Evolutionary conservation across 1,139 yeast species (phyloP), one percentile per base, ranked within the genome.

Genomic region (Geotrichum histeridarum): DNA sequence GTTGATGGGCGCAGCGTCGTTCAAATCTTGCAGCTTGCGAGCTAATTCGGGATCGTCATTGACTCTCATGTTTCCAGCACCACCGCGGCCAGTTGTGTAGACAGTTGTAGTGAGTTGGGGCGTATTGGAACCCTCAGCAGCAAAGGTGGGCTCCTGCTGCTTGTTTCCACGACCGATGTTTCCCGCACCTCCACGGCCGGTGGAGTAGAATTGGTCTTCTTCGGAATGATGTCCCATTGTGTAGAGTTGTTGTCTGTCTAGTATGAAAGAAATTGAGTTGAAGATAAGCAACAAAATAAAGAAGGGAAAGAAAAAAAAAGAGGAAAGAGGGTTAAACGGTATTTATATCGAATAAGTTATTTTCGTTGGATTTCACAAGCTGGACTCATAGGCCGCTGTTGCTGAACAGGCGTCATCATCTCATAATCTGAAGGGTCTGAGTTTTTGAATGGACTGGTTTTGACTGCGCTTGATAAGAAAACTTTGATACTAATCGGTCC

Each of bases 151-250:
- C 8, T 81, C 76, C 8, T 83, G 81, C 37, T 73, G 67, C 42
- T 73, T 67, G 45, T 64, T 65, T 8, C 81, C 72, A 1, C 74
- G 61, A 60, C 77, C 75, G 55, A 86, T 81, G 66, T 86, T 86
- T 8, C 93, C 93, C 0, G 87, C 86, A 4, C 94, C 93, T 8
- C 94, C 94, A 60, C 94, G 76, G 12, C 93, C 93, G 0, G 89
- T 83, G 15, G 86, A 80, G 61, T 76, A 27, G 27, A 31, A 32
- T 11, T 9, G n/a, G 5, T 42, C 46, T 17, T 11, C 8, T 27
- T 12, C 35, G 33, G 37, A 33, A 4, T 33, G 37, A n/a, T 37
- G n/a, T 8, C 9, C 8, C 15, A n/a, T 37, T 37, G 39, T 37
- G 14, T 18, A 38, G 17, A n/a, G 30, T 41, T 9, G 2, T 37